Evolutionary conservation across 2,329 filamentous ascomycete genomes (phyloP), one percentile per base, ranked within the genome.

Genomic region (Nothophaeocryptopus gaeumannii): DNA sequence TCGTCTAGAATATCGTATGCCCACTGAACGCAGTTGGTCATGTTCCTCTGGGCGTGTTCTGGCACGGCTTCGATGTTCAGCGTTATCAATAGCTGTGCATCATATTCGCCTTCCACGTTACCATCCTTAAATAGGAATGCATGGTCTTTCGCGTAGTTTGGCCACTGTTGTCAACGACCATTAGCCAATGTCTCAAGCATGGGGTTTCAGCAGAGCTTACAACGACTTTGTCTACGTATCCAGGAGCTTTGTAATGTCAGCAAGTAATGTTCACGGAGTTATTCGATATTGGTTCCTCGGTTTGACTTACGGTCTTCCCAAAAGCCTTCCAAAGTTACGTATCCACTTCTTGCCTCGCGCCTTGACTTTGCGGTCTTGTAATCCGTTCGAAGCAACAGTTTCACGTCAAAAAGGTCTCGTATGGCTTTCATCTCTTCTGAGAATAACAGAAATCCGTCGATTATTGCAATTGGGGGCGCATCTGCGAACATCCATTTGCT

Each of bases 201-300:
- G 7, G 20, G 20, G 20, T 26, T 3, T 26, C 20, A 7, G 7
- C 20, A 7, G 7, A 26, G 20, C 20, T 26, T 26, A 26, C 20
- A 4, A 99, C 93, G 47, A 99, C 80, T 66, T 87, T 81, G 67
- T 97, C 91, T 33, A 97, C 90, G 67, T 97, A 99, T 0, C 89
- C 91, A 0, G 89, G 89, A 0, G 93, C 20, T 26, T 26, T 26
- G 20, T 7, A 26, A 7, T 7, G 20, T 26, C 20, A 26, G 20
- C 20, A 26, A 26, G 20, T 7, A 26, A 26, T 26, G 20, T 26
- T 26, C 20, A 26, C 7, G 20, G 20, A 4, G 20, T 26, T 26
- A 26, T 26, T 26, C 20, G 20, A 26, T 26, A 26, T 26, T 26
- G 20, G 7, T 26, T 26, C 20, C 20, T 26, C 20, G 20, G 20